Percentiles rank a stretch among this genome's conserved stretches.
Evolutionary conservation across 192 early-diverging fungal species (phyloP).

Genomic region (Coemansia sp.): DNA sequence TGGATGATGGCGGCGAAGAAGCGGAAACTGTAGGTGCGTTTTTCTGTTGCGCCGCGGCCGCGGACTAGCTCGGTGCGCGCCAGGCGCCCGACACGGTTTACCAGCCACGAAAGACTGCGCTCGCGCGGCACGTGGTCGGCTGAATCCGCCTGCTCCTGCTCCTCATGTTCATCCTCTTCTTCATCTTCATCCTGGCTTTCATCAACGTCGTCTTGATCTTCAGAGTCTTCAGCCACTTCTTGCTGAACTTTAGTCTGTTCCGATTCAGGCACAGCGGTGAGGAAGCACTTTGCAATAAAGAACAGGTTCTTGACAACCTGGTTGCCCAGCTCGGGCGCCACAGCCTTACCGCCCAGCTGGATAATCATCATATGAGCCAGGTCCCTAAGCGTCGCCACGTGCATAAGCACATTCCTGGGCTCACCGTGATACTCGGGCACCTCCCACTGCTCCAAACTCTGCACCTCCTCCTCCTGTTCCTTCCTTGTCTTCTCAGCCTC

Average conservation of each 20-base stretch:
- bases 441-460: conserved; percentile 18
- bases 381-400: conserved; percentile 43
- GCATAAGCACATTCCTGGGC: conserved; percentile 34
- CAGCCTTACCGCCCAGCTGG: conserved; percentile 64
- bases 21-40: conserved; percentile 83
- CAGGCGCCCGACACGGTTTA: conserved; percentile 31
- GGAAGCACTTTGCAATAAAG: conserved; percentile 81
- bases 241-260: neutral
- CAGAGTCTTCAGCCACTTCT: conserved; percentile 9
- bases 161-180: conserved; percentile 45
- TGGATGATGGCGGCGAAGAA: conserved; percentile 86
- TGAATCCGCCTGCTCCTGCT: conserved; percentile 18
- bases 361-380: conserved; percentile 56
- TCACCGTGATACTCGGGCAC: conserved; percentile 20
- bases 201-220: conserved; percentile 32
- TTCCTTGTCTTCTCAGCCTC: conserved; percentile 27
- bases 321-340: conserved; percentile 76
- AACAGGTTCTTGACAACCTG: conserved; percentile 94
- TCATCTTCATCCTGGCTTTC: conserved; percentile 3
- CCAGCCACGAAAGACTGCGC: conserved; percentile 48
- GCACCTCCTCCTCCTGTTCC: neutral
- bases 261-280: conserved; percentile 21
- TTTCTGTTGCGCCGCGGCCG: conserved; percentile 19
- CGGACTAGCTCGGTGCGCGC: conserved; percentile 48
- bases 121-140: conserved; percentile 19